Percentiles rank a stretch among this genome's conserved stretches.
phyloP scores from a whole-genome alignment of 768 basidiomycete species.

The Cystofilobasidium capitatum region DNA sequence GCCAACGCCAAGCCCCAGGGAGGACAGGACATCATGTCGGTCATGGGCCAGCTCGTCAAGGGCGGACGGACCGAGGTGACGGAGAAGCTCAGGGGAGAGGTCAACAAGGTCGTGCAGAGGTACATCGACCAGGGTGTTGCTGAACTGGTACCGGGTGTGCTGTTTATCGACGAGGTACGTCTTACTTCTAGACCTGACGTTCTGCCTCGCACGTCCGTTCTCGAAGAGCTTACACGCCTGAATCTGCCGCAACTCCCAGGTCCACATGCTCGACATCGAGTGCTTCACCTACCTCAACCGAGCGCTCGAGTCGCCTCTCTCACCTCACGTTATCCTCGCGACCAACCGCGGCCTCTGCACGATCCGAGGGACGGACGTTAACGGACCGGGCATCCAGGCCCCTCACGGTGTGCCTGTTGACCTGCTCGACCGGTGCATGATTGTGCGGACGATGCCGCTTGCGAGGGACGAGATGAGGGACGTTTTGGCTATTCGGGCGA shows the following conservation, averaged over 20 bases:
- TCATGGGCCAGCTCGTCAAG: conserved; percentile 83
- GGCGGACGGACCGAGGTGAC: conserved; percentile 91
- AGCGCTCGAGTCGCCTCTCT: conserved; percentile 88
- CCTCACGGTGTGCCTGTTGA: conserved; percentile 93
- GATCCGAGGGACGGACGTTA: conserved; percentile 70
- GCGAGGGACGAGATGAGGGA: conserved; percentile 71
- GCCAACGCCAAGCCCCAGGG: conserved; percentile 85
- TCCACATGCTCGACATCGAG: conserved; percentile 99
- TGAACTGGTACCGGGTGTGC: conserved; percentile 92
- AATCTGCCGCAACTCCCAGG: conserved; percentile 45
- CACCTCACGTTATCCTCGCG: conserved; percentile 92
- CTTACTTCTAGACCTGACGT: not conserved
- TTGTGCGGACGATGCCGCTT: conserved; percentile 83
- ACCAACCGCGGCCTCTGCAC: conserved; percentile 89
- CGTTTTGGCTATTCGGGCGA: conserved; percentile 76
- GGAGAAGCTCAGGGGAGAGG: conserved; percentile 87
- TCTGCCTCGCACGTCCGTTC: not conserved
- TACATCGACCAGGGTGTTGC: conserved; percentile 98
- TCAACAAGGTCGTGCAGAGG: conserved; percentile 92
- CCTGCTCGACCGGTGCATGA: conserved; percentile 86
- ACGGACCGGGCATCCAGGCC: conserved; percentile 60
- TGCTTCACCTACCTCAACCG: conserved; percentile 98
- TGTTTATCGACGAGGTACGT: conserved; percentile 94
- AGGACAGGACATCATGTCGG: conserved; percentile 97
- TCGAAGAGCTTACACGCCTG: not conserved